Percentiles rank a stretch among this genome's conserved stretches.
phyloP scores from a whole-genome alignment of 2,329 filamentous ascomycete genomes.

The Pyricularia sp. region DNA sequence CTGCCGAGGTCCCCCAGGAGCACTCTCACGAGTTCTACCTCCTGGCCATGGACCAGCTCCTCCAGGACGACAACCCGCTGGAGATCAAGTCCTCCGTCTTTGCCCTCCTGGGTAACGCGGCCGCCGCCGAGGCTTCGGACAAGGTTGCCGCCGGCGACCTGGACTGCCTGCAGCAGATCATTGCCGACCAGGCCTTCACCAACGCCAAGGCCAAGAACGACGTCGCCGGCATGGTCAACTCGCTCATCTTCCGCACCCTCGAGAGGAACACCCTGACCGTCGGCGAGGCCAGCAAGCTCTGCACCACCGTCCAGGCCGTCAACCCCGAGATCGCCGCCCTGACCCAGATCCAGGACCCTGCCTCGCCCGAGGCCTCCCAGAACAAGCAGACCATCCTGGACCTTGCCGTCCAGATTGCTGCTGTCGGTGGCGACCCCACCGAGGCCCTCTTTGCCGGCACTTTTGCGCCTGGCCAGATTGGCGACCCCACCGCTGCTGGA shows the following conservation, averaged over 20 bases:
- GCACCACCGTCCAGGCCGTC: constrained; percentile 36
- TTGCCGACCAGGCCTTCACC: constrained; percentile 51
- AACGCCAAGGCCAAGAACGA: constrained; percentile 47
- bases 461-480: constrained; percentile 46
- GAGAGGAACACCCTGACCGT: constrained; percentile 53
- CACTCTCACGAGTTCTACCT: constrained; percentile 38
- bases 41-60: constrained; percentile 22
- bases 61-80: constrained; percentile 37
- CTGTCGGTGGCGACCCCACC: constrained; percentile 52
- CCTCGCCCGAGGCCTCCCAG: constrained; percentile 36
- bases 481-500: constrained; percentile 31
- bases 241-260: constrained; percentile 42
- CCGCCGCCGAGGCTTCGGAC: constrained; percentile 20
- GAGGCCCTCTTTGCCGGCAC: constrained; percentile 53
- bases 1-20: constrained; percentile 40
- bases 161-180: constrained; percentile 50
- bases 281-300: constrained; percentile 46
- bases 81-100: constrained; percentile 37
- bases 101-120: constrained; percentile 37
- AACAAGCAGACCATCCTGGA: constrained; percentile 54
- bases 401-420: constrained; percentile 49
- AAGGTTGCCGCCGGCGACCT: constrained; percentile 25
- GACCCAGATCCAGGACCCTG: constrained; percentile 59
- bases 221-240: constrained; percentile 39
- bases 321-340: constrained; percentile 59